phyloP scores from a whole-genome alignment of 805 yeast genomes.

The Monosporozyma yasuniensis region DNA sequence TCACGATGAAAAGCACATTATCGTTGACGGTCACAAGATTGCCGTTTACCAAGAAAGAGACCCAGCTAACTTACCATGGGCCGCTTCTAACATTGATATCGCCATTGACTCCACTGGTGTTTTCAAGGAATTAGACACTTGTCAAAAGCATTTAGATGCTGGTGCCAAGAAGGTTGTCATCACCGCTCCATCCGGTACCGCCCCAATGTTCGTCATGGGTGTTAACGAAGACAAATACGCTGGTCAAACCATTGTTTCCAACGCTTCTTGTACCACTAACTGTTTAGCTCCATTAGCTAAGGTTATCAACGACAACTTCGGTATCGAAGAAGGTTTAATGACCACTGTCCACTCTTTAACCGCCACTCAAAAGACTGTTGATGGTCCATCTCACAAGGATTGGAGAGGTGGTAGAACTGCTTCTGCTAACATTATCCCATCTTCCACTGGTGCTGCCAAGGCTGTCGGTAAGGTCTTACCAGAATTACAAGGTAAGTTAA shows the following conservation, averaged over 20 bases:
- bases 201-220: slow-evolving; percentile 68
- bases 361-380: slow-evolving; percentile 66
- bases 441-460: slow-evolving; percentile 70
- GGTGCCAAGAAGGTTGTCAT: slow-evolving; percentile 68
- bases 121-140: slow-evolving; percentile 54
- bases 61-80: slow-evolving; percentile 64
- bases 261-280: slow-evolving; percentile 68
- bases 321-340: slow-evolving; percentile 67
- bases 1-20: slow-evolving; percentile 41
- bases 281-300: slow-evolving; percentile 68
- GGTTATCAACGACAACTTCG: slow-evolving; percentile 54
- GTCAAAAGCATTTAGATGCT: slow-evolving; percentile 59
- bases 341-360: slow-evolving; percentile 66
- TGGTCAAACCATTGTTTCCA: slow-evolving; percentile 51
- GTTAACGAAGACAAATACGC: slow-evolving; percentile 54
- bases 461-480: slow-evolving; percentile 70
- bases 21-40: slow-evolving; percentile 44
- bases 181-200: slow-evolving; percentile 64
- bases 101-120: slow-evolving; percentile 68
- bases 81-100: slow-evolving; percentile 48
- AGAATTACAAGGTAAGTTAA: slow-evolving; percentile 59
- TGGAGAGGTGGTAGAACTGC: slow-evolving; percentile 79
- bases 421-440: slow-evolving; percentile 65
- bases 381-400: slow-evolving; percentile 70
- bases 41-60: slow-evolving; percentile 55